Evolutionary conservation across 108 stramenopile species (phyloP).

Genomic region (Seminavis robusta): DNA sequence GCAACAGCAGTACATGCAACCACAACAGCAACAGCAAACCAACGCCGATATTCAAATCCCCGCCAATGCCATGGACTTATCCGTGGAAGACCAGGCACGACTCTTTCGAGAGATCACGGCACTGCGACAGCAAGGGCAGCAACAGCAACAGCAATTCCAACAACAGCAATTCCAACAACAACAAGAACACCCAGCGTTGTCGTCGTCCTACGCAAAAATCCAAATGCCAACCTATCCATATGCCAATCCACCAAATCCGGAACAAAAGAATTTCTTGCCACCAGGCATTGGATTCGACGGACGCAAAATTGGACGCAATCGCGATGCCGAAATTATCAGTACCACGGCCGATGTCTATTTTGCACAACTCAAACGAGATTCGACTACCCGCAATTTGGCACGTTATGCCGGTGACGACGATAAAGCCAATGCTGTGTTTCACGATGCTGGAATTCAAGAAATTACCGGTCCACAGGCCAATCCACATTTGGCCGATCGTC

Average conservation of each 20-base stretch:
- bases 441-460: slow-evolving; percentile 43
- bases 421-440: slow-evolving; percentile 57
- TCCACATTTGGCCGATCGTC: slow-evolving; percentile 55
- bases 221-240: too few species aligned
- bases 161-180: too few species aligned
- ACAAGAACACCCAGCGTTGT: too few species aligned
- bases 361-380: slow-evolving; percentile 83
- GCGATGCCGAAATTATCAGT: slow-evolving; percentile 68
- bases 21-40: too few species aligned
- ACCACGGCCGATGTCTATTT: slow-evolving; percentile 85
- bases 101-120: slow-evolving; percentile 50
- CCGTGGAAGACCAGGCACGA: slow-evolving; percentile 45
- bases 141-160: too few species aligned
- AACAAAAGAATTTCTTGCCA: slow-evolving; percentile 23
- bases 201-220: too few species aligned
- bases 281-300: slow-evolving; percentile 18
- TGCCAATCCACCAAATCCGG: too few species aligned
- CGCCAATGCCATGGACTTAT: slow-evolving; percentile 21
- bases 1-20: too few species aligned
- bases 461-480: slow-evolving; percentile 51
- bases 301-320: slow-evolving; percentile 52
- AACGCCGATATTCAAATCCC: too few species aligned
- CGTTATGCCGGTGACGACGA: slow-evolving; percentile 57
- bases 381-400: slow-evolving; percentile 63
- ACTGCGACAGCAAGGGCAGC: slow-evolving; percentile 13